phyloP scores from a whole-genome alignment of 768 basidiomycete species.

The Leccinellum luteum region DNA sequence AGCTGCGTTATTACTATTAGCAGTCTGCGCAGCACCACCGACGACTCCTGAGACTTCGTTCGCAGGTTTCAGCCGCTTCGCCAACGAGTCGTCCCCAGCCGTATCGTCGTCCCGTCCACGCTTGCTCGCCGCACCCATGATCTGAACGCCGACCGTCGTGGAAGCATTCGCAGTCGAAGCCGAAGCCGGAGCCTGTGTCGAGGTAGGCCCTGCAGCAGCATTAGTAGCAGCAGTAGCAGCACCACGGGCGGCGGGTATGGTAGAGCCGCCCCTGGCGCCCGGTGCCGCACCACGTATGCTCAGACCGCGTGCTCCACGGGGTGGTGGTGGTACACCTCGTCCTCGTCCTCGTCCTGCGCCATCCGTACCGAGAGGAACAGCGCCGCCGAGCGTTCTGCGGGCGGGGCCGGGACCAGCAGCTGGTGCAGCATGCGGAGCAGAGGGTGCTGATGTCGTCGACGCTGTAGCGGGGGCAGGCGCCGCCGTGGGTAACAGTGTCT shows the following conservation, averaged over 20 bases:
- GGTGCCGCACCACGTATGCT: constrained; percentile 32
- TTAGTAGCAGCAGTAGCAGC: constrained; percentile 4
- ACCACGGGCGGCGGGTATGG: constrained; percentile 15
- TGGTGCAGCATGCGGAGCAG: constrained; percentile 21
- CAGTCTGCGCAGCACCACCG: background rate
- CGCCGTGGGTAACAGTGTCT: background rate
- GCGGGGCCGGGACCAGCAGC: constrained; percentile 26
- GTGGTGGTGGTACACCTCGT: constrained; percentile 32
- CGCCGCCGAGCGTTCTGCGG: constrained; percentile 32
- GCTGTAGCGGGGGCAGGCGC: constrained; percentile 19
- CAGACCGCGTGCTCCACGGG: constrained; percentile 29
- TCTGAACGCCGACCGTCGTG: constrained; percentile 46
- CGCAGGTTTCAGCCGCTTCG: constrained; percentile 65
- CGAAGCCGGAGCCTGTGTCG: background rate
- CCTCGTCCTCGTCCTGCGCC: constrained; percentile 32
- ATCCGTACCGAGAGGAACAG: constrained; percentile 28
- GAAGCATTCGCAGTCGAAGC: constrained; percentile 11
- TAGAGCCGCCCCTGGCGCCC: constrained; percentile 20
- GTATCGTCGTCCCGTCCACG: constrained; percentile 58
- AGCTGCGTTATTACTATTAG: background rate
- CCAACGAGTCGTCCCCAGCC: constrained; percentile 53
- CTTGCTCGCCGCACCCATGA: constrained; percentile 64
- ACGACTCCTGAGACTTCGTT: constrained; percentile 1
- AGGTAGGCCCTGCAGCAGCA: background rate
- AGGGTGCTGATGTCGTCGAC: background rate